Base-by-base conservation (phyloP, 2,329 filamentous ascomycete species). In the Didymella sp. region DNA sequence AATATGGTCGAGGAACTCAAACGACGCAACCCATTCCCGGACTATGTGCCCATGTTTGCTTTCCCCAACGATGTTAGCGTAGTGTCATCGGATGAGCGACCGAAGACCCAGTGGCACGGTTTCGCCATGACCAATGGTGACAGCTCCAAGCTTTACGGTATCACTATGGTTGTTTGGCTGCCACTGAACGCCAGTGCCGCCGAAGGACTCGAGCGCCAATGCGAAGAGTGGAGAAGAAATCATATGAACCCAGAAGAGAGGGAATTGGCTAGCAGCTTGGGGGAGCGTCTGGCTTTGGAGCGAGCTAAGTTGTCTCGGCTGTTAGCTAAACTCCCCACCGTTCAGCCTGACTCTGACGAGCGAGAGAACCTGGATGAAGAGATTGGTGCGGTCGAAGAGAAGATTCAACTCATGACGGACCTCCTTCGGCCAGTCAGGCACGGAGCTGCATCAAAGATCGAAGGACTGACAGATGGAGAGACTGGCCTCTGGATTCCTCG, bases 21-120 rank as follows among this genome's bases (percentile, higher is more conserved):
- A 66, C 85, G 89, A 69, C 85, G 95, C 70, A 92, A 92, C 51
- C 88, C 85, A 55, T 98, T 99, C 72, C 95, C 95, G 0, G 95
- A 99, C 73, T 99, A 97, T 70, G 92, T 99, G 17, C 95, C 95
- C 54, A 98, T 99, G 95, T 99, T 99, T 77, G 93, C 95, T 51
- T 99, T 98, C 70, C 95, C 95, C 42, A 97, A 98, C 76, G 95
- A 99, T 75, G 95, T 99, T 67, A 92, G 92, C 62, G 95, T 99
- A 49, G 91, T 98, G 9, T 97, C 95, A 1, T 93, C 93, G 1
- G 95, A 99, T 71, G 92, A 96, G 73, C 85, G 93, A 60, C 95
- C 95, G 1, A 85, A 92, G 60, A 94, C 95, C n/a, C 97, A 93
- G 22, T 99, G 95, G 95, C 95, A 99, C 77, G 95, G 95, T 45